Evolutionary conservation across 495 filamentous ascomycete species (phyloP).

Genomic region (Xylaria longipes): DNA sequence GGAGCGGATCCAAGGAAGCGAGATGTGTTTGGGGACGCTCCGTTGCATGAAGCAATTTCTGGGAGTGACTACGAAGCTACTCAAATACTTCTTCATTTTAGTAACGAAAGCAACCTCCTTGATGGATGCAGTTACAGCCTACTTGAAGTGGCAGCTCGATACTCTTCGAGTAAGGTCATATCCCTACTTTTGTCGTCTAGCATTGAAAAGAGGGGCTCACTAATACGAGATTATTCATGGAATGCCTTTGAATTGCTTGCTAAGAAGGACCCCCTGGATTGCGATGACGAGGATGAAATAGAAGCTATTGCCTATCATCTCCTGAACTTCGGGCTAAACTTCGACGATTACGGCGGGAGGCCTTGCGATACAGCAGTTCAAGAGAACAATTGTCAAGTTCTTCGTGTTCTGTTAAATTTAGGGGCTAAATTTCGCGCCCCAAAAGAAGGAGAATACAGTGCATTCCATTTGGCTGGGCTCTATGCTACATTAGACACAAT

Average conservation of each 20-base stretch:
- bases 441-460: background rate
- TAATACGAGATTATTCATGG: background rate
- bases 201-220: background rate
- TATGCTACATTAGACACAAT: background rate
- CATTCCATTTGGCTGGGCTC: background rate
- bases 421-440: background rate
- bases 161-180: background rate
- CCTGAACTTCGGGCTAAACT: background rate
- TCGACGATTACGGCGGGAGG: background rate
- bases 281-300: background rate
- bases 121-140: background rate
- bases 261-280: background rate
- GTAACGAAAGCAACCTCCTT: background rate
- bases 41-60: background rate
- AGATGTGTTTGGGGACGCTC: background rate
- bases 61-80: background rate
- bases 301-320: background rate
- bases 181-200: background rate
- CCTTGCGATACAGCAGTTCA: background rate
- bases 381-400: background rate
- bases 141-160: background rate
- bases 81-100: background rate
- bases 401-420: constrained; percentile 2
- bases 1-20: background rate
- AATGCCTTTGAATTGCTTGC: background rate